Base-by-base conservation (phyloP, 495 filamentous ascomycete species). In the Amniculicola lignicola region DNA sequence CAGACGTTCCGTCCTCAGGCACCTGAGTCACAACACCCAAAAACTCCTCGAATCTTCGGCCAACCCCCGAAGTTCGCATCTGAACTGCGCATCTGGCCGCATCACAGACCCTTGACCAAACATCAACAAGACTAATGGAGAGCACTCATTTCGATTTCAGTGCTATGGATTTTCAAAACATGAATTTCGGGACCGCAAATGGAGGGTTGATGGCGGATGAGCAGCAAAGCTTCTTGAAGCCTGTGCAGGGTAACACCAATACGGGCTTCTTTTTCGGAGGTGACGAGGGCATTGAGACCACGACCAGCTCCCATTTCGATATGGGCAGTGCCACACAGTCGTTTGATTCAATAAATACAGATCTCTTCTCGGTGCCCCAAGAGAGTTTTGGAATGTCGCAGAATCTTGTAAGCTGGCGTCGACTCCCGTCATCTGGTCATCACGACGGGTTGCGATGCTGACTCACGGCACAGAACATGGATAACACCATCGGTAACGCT, bases 201-300 rank as follows among this genome's bases (percentile, higher is more conserved):
- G n/a, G n/a, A n/a, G n/a, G n/a, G n/a, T n/a, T n/a, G n/a, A 9
- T 40, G 11, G 7, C 29, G 7, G 29, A 7, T 33, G 29, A 33
- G 7, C 5, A 52, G 2, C 43, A 39, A 39, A 14, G 50, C 33
- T 54, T 54, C 24, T 25, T 50, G 51, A 60, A 60, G 57, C 40
- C 49, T 2, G 42, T 11, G 5, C 28, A 61, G 51, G 51, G 51
- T 56, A 53, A 56, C 22, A 61, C 58, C 27, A 35, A 35, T 21
- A 22, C 33, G n/a, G 35, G 29, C 27, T 33, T 28, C 51, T 61
- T 61, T 38, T 45, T 51, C 21, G n/a, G 15, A 4, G 48, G 29
- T 14, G 58, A 61, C 28, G 58, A 61, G 51, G 58, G 44, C 18
- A 55, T 61, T 22, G 58, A 61, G 38, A 55, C 39, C 14, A 45